A percentile compares a stretch with the other conserved stretches of the same genome.
Evolutionary conservation across 495 filamentous ascomycete genomes (phyloP).

Genomic region (Aspergillus leporis): DNA sequence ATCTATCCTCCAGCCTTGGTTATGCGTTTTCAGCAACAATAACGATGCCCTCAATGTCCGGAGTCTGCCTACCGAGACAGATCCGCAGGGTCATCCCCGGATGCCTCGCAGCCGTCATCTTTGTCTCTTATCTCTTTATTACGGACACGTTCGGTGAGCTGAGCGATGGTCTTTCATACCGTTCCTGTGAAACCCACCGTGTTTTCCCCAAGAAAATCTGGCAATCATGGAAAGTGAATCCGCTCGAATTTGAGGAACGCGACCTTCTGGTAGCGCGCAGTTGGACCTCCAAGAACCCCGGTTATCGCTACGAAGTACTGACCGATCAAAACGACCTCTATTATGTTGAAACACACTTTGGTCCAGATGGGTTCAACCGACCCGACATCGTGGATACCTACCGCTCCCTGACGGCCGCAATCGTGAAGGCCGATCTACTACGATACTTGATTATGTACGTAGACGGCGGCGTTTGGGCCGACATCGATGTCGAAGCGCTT

Average conservation of each 20-base stretch:
- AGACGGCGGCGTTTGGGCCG: conserved; percentile 51
- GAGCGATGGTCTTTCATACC: conserved; percentile 18
- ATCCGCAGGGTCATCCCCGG: conserved; percentile 24
- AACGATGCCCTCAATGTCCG: background rate
- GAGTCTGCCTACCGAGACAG: conserved; percentile 20
- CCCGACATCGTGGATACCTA: conserved; percentile 62
- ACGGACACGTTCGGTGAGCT: conserved; percentile 23
- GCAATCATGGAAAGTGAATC: conserved; percentile 68
- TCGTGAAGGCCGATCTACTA: conserved; percentile 57
- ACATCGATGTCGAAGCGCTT: conserved; percentile 52
- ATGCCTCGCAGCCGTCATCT: conserved; percentile 29
- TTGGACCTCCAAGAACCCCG: conserved; percentile 60
- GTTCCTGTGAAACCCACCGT: conserved; percentile 14
- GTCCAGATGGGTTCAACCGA: conserved; percentile 56
- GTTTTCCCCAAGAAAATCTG: conserved; percentile 58
- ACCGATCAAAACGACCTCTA: conserved; percentile 60
- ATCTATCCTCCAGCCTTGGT: background rate
- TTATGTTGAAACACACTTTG: conserved; percentile 61
- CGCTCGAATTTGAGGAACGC: conserved; percentile 56
- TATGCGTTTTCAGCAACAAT: background rate
- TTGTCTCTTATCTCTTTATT: conserved; percentile 39
- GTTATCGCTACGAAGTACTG: conserved; percentile 62
- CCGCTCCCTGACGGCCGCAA: conserved; percentile 53
- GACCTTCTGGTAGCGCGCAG: conserved; percentile 53
- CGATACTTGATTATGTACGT: conserved; percentile 55